Percentiles rank a stretch among this genome's conserved stretches.
Evolutionary conservation across 2,329 filamentous ascomycete species (phyloP).

Genomic region (Xylariaceae sp.): DNA sequence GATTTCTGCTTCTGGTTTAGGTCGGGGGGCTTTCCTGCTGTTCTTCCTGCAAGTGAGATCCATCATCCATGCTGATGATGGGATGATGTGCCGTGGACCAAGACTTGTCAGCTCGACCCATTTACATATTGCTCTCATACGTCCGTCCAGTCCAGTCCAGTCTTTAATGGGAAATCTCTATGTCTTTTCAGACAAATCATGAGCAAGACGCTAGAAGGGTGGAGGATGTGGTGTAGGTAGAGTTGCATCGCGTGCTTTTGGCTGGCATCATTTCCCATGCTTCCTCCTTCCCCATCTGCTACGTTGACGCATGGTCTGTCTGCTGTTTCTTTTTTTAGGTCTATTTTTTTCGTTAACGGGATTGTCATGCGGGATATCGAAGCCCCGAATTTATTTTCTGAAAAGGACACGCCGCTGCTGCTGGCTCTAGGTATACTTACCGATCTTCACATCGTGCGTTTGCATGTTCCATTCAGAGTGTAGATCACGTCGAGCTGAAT

Average conservation of each 20-base stretch:
- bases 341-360: neutral
- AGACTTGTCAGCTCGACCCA: neutral
- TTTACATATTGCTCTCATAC: neutral
- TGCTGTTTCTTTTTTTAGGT: neutral
- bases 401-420: no score
- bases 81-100: neutral
- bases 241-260: slow-evolving; percentile 11
- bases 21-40: neutral
- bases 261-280: neutral
- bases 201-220: neutral
- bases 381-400: no score
- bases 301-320: no score
- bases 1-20: slow-evolving; percentile 20
- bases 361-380: no score
- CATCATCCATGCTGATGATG: neutral
- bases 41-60: slow-evolving; percentile 7
- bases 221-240: neutral
- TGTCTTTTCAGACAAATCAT: neutral
- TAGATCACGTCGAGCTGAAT: no score
- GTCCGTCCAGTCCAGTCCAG: no score
- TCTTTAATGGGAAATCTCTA: neutral
- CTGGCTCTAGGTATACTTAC: no score
- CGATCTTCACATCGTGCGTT: no score
- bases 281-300: no score
- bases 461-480: no score